Base-by-base conservation (phyloP, 768 basidiomycete genomes). In the Tulasnella sp. region DNA sequence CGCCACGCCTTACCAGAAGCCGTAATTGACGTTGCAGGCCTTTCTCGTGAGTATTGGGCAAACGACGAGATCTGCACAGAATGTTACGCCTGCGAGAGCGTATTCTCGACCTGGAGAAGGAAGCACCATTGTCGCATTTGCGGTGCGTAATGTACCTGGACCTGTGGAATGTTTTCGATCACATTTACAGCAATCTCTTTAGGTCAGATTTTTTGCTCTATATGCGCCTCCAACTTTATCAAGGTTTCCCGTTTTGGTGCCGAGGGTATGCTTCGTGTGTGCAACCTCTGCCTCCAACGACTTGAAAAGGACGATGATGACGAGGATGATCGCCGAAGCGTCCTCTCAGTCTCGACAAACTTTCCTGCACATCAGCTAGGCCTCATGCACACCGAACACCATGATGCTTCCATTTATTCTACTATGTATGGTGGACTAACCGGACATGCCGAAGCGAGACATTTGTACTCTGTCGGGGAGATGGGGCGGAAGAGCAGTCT, bases 91-190 rank as follows among this genome's bases (percentile, higher is more conserved):
- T 98, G 96, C 88, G 95, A 96, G 86, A 95, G 94, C 82, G 89
- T 94, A 75, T 99, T 99, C 86, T 95, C 96, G 0, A 91, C 96
- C 2, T 98, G 96, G 95, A 87, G 97, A 77, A 88, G 98, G 82
- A 98, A 97, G 85, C 98, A 99, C 84, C 98, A 99, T 85, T 99
- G 98, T 86, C 92, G 98, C 18, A 96, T 99, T 85, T 99, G 98
- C 84, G 96, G 96, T 93, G 84, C 48, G 83, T 73, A 79, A 90
- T 86, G 31, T 42, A 11, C 37, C 40, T 81, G 0, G 44, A 44
- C 46, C 14, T 50, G 46, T 41, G 14, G 78, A n/a, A n/a, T n/a
- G 41, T 72, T 76, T 40, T 48, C 75, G 3, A 69, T n/a, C n/a
- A 40, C 50, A 42, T 78, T 31, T 73, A n/a, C 69, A 24, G 8